These are phyloP conservation scores for Sporothrix phasma DNA, from an alignment of 2,329 filamentous ascomycete species.

Conservation along the genomic window DNA sequence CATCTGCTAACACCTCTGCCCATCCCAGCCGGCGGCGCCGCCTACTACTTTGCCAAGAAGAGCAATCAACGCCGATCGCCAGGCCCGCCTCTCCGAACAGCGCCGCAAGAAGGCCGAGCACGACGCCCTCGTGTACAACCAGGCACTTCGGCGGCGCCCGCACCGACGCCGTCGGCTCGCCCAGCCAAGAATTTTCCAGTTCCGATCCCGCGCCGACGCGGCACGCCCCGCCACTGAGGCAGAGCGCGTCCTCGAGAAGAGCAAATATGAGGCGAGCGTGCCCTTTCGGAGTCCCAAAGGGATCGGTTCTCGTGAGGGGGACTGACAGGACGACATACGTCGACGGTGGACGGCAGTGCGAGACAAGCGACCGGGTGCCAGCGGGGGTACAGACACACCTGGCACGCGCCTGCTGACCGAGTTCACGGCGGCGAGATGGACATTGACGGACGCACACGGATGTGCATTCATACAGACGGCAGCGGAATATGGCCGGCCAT, in stretches of 20 bases:
- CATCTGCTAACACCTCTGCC: constrained; percentile 10
- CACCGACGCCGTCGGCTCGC: constrained; percentile 49
- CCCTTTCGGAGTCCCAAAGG: constrained; percentile 74
- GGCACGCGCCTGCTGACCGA: too few species aligned
- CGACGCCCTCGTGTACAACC: constrained; percentile 41
- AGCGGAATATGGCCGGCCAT: too few species aligned
- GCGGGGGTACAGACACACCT: too few species aligned
- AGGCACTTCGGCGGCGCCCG: constrained; percentile 36
- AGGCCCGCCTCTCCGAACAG: constrained; percentile 57
- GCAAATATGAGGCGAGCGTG: constrained; percentile 75
- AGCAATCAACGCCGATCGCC: constrained; percentile 87
- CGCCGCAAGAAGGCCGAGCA: constrained; percentile 53
- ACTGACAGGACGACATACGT: not conserved
- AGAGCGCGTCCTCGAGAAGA: constrained; percentile 61
- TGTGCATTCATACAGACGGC: not conserved
- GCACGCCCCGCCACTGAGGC: constrained; percentile 66
- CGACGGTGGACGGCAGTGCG: not conserved
- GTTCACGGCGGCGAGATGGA: too few species aligned
- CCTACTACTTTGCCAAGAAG: constrained; percentile 93
- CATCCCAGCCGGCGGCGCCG: constrained; percentile 72
- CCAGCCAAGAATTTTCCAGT: constrained; percentile 72
- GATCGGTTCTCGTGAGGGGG: constrained; percentile 62
- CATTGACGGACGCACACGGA: not conserved
- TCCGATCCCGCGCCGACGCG: constrained; percentile 73
- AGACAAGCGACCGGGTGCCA: not conserved